A percentile compares a stretch with the other conserved stretches of the same genome.
Evolutionary conservation across 495 filamentous ascomycete genomes (phyloP).

Genomic region (Ascobolus immersus): DNA sequence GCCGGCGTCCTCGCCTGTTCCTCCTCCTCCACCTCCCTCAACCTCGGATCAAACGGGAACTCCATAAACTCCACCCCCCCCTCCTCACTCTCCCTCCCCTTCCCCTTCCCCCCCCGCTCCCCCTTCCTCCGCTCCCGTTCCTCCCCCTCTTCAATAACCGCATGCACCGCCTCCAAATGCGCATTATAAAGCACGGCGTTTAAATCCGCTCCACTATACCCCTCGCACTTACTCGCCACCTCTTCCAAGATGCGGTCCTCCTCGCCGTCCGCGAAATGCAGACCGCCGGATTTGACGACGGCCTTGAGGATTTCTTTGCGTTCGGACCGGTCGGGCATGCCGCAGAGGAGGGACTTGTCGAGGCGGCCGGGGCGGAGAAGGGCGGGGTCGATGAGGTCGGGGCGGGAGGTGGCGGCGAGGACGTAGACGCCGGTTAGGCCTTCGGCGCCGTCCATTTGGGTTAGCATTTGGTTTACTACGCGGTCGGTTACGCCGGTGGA

Average conservation of each 20-base stretch:
- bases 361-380: conserved; percentile 67
- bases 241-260: conserved; percentile 35
- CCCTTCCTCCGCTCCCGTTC: neutral
- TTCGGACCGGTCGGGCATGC: conserved; percentile 54
- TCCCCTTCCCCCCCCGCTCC: neutral
- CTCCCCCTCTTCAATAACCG: conserved; percentile 41
- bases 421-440: conserved; percentile 87
- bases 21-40: conserved; percentile 4
- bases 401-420: conserved; percentile 69
- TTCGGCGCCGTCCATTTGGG: conserved; percentile 97
- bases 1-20: conserved; percentile 2
- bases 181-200: conserved; percentile 91
- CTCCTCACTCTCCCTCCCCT: conserved; percentile 2
- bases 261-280: conserved; percentile 40
- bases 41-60: conserved; percentile 1
- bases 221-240: conserved; percentile 53
- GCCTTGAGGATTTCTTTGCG: conserved; percentile 67
- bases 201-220: conserved; percentile 85
- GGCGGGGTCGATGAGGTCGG: conserved; percentile 85
- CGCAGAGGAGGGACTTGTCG: conserved; percentile 75
- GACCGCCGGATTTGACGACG: conserved; percentile 25
- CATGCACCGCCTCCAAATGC: conserved; percentile 88
- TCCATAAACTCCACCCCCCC: conserved; percentile 6
- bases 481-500: conserved; percentile 89
- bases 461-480: conserved; percentile 94